These are phyloP conservation scores for Candida sp. DNA, from an alignment of 1,139 yeast species.

Conservation along the genomic window DNA sequence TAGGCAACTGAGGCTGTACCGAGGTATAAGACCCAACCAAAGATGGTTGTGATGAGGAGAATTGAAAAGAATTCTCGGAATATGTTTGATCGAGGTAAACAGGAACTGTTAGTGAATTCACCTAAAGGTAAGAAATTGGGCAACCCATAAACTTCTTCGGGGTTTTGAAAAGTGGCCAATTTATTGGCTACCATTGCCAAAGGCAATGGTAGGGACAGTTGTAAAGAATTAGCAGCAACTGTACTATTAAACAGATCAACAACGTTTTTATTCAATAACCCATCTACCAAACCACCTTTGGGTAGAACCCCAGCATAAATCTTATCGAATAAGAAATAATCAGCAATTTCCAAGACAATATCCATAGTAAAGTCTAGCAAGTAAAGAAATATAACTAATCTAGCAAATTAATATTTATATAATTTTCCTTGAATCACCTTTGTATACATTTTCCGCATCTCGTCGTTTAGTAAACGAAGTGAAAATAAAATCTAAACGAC, in stretches of 20 bases:
- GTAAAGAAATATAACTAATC: no score
- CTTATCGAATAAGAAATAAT: slow-evolving; percentile 68
- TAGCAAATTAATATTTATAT: no score
- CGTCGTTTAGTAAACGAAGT: neutral
- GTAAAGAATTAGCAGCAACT: slow-evolving; percentile 4
- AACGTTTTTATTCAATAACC: slow-evolving; percentile 7
- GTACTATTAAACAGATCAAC: neutral
- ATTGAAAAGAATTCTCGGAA: slow-evolving; percentile 70
- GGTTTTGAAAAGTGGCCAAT: slow-evolving; percentile 24
- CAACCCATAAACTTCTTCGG: slow-evolving; percentile 37
- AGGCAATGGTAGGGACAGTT: slow-evolving; percentile 16
- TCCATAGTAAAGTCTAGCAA: slow-evolving; percentile 54
- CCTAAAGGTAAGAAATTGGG: slow-evolving; percentile 42
- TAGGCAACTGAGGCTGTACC: slow-evolving; percentile 76
- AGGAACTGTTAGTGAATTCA: slow-evolving; percentile 54
- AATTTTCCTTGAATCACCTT: no score
- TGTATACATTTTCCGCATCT: neutral
- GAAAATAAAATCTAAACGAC: neutral
- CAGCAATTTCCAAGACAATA: slow-evolving; percentile 77
- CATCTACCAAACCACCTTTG: slow-evolving; percentile 22
- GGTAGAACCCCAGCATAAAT: slow-evolving; percentile 56
- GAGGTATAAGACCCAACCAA: slow-evolving; percentile 82
- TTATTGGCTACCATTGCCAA: slow-evolving; percentile 10
- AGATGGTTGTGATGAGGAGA: slow-evolving; percentile 68
- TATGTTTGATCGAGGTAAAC: slow-evolving; percentile 67